Evolutionary conservation across 306 rosid species (phyloP).

Genomic region (Boehmeria nivea): DNA sequence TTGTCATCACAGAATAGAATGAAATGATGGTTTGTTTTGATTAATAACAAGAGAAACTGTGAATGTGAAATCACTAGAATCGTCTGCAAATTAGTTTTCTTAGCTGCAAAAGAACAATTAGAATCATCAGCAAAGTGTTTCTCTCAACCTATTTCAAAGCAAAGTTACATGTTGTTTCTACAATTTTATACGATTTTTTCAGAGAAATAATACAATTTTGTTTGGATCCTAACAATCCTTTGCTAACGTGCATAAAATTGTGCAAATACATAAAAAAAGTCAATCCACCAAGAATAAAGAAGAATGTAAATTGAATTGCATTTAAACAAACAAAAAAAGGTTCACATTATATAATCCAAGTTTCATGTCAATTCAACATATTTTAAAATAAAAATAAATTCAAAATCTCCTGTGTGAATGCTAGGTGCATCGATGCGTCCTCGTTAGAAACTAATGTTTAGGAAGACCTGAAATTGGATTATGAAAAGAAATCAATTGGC

Average conservation of each 20-base stretch:
- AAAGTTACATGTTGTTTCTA: no score
- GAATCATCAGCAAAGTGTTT: no score
- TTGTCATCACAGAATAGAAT: no score
- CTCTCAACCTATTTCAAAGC: no score
- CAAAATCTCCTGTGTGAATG: conserved; percentile 10
- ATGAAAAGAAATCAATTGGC: background rate
- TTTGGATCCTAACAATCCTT: no score
- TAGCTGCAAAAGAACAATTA: conserved; percentile 39
- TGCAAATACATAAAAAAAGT: no score
- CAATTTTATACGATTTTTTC: no score
- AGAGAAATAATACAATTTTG: no score
- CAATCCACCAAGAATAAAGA: no score
- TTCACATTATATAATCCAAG: background rate
- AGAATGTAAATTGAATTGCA: background rate
- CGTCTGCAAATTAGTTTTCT: conserved; percentile 24
- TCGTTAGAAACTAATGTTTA: background rate
- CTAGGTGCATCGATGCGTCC: background rate
- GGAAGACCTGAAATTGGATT: conserved; percentile 9
- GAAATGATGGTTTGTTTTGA: background rate
- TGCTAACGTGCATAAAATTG: no score
- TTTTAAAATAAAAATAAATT: background rate
- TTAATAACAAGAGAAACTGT: background rate
- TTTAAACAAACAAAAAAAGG: background rate
- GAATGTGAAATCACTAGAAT: conserved; percentile 10
- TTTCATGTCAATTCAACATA: background rate